phyloP scores from a whole-genome alignment of 2,329 filamentous ascomycete species.

The Paraconiothyrium sp. region DNA sequence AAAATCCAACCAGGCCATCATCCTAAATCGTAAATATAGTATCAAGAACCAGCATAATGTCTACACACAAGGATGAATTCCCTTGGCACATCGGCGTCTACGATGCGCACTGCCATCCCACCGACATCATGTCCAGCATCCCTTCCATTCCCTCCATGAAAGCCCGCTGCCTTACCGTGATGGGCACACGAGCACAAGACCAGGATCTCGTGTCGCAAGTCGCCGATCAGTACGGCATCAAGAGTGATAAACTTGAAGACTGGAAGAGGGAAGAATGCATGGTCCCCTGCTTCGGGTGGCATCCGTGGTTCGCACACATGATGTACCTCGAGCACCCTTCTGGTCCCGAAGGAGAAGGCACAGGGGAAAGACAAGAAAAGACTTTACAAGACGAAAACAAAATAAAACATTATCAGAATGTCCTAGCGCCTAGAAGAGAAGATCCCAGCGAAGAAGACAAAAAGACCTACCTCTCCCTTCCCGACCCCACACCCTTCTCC shows the following conservation, averaged over 20 bases:
- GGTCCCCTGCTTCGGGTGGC: conserved; percentile 84
- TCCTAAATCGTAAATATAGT: not conserved
- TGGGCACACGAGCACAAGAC: conserved; percentile 80
- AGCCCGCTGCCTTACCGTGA: conserved; percentile 72
- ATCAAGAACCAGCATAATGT: not conserved
- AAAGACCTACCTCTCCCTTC: conserved; percentile 59
- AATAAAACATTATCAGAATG: conserved; percentile 71
- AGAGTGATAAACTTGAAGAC: conserved; percentile 32
- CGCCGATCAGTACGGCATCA: conserved; percentile 65
- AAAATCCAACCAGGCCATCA: not conserved
- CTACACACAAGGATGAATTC: conserved; percentile 46
- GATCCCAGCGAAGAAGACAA: conserved; percentile 51
- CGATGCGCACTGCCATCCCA: conserved; percentile 87
- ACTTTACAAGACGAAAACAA: conserved; percentile 61
- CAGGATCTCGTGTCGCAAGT: conserved; percentile 75
- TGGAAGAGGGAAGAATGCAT: conserved; percentile 55
- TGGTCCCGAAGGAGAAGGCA: conserved; percentile 24
- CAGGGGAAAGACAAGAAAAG: conserved; percentile 42
- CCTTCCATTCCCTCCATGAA: conserved; percentile 70
- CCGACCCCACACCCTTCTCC: conserved; percentile 69
- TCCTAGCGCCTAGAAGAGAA: conserved; percentile 63
- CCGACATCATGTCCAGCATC: conserved; percentile 75
- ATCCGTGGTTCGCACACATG: conserved; percentile 86
- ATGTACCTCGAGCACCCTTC: conserved; percentile 61
- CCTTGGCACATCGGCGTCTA: conserved; percentile 77